Evolutionary conservation across 495 filamentous ascomycete species (phyloP).

Genomic region (Parathielavia appendiculata): DNA sequence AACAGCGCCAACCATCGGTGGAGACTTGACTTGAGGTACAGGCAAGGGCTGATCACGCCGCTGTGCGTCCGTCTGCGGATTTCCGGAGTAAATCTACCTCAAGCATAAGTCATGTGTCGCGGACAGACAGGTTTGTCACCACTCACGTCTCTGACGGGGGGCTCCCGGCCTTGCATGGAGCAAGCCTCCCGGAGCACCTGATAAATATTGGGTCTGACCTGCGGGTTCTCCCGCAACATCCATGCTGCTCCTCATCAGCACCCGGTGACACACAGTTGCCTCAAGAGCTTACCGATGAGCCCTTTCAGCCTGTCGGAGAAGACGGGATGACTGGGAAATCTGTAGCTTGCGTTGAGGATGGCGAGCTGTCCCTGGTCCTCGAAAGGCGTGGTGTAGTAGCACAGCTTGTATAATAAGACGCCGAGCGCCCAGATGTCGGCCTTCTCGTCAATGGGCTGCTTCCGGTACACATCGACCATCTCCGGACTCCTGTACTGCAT

Average conservation of each 20-base stretch:
- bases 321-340: slow-evolving; percentile 76
- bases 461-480: slow-evolving; percentile 97
- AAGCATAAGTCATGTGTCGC: slow-evolving; percentile 15
- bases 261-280: background rate
- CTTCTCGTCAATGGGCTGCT: slow-evolving; percentile 97
- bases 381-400: slow-evolving; percentile 98
- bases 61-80: slow-evolving; percentile 43
- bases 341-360: slow-evolving; percentile 95
- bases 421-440: slow-evolving; percentile 98
- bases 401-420: slow-evolving; percentile 94
- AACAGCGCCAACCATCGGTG: slow-evolving; percentile 64
- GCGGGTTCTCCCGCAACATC: slow-evolving; percentile 84
- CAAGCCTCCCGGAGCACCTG: slow-evolving; percentile 83
- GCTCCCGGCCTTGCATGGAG: slow-evolving; percentile 77
- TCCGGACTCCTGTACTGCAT: slow-evolving; percentile 96
- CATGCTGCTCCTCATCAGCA: slow-evolving; percentile 56
- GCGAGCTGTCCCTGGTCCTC: slow-evolving; percentile 97
- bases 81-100: slow-evolving; percentile 72
- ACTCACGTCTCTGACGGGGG: slow-evolving; percentile 88
- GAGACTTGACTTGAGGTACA: slow-evolving; percentile 34
- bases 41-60: slow-evolving; percentile 22
- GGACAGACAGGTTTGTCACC: slow-evolving; percentile 3
- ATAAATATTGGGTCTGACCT: slow-evolving; percentile 86
- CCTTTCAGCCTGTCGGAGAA: slow-evolving; percentile 90
- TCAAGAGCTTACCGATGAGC: slow-evolving; percentile 67